Base-by-base conservation (phyloP, 495 filamentous ascomycete genomes). In the Aspergillus nidulans region DNA sequence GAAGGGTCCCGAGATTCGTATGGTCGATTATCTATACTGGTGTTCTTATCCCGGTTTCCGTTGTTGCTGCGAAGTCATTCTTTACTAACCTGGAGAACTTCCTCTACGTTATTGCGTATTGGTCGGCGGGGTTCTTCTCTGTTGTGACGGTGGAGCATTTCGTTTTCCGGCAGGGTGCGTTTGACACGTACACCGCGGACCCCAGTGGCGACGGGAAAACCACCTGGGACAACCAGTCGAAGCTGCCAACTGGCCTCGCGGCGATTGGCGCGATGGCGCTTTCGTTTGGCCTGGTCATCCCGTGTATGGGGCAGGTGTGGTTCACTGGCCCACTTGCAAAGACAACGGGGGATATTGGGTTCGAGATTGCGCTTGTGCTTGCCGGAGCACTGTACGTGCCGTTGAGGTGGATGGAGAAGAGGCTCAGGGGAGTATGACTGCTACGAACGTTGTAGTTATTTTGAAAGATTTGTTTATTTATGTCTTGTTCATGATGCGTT, bases 331-430 rank as follows among this genome's bases (percentile, higher is more conserved):
- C 80, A 1, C 77, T 83, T 51, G 80, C 80, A 7, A 53, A 69
- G 69, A 74, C 59, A 26, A 77, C 80, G 16, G 80, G 81, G 1
- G 81, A 84, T 64, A 75, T 84, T 40, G 81, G 80, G 13, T 82
- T 84, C 55, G 80, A 84, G 67, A 44, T 82, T 49, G 80, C 79
- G 0, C 77, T 83, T 58, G 71, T 69, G 0, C 63, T 81, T 16
- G 72, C 71, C 20, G 70, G 67, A 6, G 4, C 76, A 55, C 60
- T 82, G 30, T 83, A 83, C 51, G 23, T 44, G 12, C 54, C 54
- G 1, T 28, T 57, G 13, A 28, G 54, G 12, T 51, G 47, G 47
- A 19, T 18, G 18, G 54, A 57, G 54, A 54, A 10, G 32, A 36
- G 20, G 21, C 5, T 52, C 18, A 10, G 46, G 46, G 30, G 30